Conservation (phyloP, 2,329 filamentous ascomycete genomes). For the Penicillium concentricum region DNA sequence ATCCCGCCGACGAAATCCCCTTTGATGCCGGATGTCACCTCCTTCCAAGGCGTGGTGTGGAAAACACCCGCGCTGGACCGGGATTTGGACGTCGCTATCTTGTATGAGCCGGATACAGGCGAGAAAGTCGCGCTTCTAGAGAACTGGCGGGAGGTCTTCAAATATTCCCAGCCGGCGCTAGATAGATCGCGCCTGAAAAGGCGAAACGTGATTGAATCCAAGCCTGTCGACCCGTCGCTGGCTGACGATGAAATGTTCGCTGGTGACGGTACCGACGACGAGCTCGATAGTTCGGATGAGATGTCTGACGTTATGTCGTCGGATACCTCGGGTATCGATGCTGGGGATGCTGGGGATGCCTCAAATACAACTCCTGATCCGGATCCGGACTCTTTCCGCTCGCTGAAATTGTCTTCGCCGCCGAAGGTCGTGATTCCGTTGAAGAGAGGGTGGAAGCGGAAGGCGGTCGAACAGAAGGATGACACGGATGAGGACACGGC, state of each 20-base stretch:
- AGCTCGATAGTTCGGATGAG: constrained; percentile 13
- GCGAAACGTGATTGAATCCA: constrained; percentile 1
- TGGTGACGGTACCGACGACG: constrained; percentile 7
- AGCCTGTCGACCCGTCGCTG: background rate
- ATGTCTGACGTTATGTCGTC: constrained; percentile 21
- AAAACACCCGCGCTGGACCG: constrained; percentile 29
- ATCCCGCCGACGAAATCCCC: constrained; percentile 9
- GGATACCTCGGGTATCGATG: constrained; percentile 14
- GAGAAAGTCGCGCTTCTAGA: constrained; percentile 46
- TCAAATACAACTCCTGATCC: constrained; percentile 24
- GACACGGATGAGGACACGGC: background rate
- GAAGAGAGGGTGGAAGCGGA: constrained; percentile 2
- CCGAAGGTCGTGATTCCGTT: constrained; percentile 13
- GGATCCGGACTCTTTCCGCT: constrained; percentile 4
- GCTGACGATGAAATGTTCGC: constrained; percentile 4
- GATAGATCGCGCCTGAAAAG: constrained; percentile 24
- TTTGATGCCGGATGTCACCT: constrained; percentile 21
- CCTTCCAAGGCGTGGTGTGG: constrained; percentile 45
- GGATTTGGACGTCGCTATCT: constrained; percentile 20
- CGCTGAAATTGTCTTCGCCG: constrained; percentile 10
- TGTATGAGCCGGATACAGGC: constrained; percentile 41
- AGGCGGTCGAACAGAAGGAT: constrained; percentile 10
- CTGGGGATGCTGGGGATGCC: constrained; percentile 18
- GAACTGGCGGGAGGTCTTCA: constrained; percentile 49
- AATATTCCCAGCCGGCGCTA: constrained; percentile 33